Percentiles rank a stretch among this genome's conserved stretches.
Evolutionary conservation across 306 rosid genomes (phyloP).

Genomic region (Lagenaria siceraria): DNA sequence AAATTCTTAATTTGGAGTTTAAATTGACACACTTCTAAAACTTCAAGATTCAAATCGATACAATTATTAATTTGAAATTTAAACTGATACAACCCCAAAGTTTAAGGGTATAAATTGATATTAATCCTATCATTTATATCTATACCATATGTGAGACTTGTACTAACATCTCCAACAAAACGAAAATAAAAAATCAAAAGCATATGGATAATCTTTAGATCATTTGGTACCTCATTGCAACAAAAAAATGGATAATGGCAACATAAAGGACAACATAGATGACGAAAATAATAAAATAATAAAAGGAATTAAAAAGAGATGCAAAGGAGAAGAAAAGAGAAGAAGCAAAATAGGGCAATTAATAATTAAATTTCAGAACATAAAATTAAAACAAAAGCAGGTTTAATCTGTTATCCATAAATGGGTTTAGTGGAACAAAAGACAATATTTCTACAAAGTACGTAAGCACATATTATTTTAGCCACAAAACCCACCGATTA

Average conservation of each 20-base stretch:
- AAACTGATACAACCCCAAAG: too few species aligned
- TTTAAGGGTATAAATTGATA: too few species aligned
- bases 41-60: too few species aligned
- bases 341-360: neutral
- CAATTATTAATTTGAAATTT: too few species aligned
- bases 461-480: slow-evolving; percentile 25
- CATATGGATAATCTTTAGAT: neutral
- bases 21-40: too few species aligned
- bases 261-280: neutral
- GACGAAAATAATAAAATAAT: neutral
- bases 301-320: neutral
- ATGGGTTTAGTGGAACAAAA: slow-evolving; percentile 26
- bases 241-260: neutral
- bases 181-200: neutral
- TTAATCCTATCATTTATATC: too few species aligned
- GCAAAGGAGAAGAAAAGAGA: neutral
- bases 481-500: slow-evolving; percentile 27
- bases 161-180: neutral
- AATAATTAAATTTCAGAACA: neutral
- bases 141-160: too few species aligned
- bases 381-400: neutral
- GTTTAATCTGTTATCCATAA: slow-evolving; percentile 22
- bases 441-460: slow-evolving; percentile 25
- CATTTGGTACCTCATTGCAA: neutral
- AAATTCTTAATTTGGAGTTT: too few species aligned